These are phyloP conservation scores for Nemophila menziesii DNA, from an alignment of 257 asterid genomes.

Conservation along the genomic window DNA sequence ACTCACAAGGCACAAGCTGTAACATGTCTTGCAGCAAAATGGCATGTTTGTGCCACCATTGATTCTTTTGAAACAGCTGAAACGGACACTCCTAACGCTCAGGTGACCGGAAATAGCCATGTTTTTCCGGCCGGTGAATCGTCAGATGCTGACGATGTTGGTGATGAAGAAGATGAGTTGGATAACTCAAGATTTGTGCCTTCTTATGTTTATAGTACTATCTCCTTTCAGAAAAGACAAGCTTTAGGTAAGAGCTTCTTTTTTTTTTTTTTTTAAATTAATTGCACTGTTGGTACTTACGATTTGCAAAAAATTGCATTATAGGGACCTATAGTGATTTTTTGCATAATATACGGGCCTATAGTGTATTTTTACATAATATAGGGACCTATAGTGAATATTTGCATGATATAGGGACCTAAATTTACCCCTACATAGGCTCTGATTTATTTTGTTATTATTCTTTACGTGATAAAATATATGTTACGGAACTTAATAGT, in stretches of 20 bases:
- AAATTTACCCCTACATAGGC: too few species aligned
- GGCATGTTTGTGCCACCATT: constrained; percentile 20
- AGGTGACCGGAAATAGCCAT: neutral
- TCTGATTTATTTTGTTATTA: too few species aligned
- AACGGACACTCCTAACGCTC: constrained; percentile 10
- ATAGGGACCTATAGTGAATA: too few species aligned
- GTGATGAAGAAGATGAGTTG: constrained; percentile 21
- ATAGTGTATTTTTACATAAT: too few species aligned
- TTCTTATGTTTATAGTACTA: constrained; percentile 15
- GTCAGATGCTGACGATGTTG: constrained; percentile 14
- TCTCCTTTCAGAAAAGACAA: constrained; percentile 20
- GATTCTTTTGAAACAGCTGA: constrained; percentile 11
- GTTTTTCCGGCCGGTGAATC: constrained; percentile 1
- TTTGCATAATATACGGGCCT: too few species aligned
- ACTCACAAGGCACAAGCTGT: constrained; percentile 21
- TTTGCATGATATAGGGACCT: too few species aligned
- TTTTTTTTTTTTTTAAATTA: too few species aligned
- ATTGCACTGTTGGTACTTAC: too few species aligned
- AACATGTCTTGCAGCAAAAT: constrained; percentile 17
- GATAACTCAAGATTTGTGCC: constrained; percentile 14
- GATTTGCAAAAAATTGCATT: too few species aligned
- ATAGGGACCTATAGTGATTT: too few species aligned
- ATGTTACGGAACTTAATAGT: too few species aligned
- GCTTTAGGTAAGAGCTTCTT: constrained; percentile 16
- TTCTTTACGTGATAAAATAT: too few species aligned